These are phyloP conservation scores for Leishmania martiniquensis DNA, from an alignment of 208 protist genomes.

Conservation along the genomic window DNA sequence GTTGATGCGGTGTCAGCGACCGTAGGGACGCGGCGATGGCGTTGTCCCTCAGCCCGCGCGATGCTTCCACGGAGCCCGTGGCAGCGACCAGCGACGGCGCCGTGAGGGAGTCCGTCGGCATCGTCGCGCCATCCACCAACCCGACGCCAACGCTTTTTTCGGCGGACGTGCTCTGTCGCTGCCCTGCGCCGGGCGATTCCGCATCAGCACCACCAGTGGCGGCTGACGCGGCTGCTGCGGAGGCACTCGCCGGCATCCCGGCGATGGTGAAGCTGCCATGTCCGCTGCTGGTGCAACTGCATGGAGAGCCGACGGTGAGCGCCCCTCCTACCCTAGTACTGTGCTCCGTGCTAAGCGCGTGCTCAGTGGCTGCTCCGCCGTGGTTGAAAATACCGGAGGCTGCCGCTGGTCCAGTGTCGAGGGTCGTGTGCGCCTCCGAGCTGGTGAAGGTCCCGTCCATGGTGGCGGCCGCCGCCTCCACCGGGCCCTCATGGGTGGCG, in stretches of 20 bases:
- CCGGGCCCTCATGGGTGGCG: neutral
- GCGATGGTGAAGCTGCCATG: no score
- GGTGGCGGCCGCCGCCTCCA: neutral
- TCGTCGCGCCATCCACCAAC: neutral
- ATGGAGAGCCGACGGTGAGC: neutral
- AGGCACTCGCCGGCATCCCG: no score
- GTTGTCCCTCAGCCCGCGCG: neutral
- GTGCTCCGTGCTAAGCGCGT: neutral
- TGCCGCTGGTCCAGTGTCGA: slow-evolving; percentile 1
- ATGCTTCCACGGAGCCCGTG: neutral
- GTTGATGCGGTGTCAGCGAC: neutral
- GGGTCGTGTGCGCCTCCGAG: slow-evolving; percentile 22
- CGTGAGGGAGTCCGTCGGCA: slow-evolving; percentile 8
- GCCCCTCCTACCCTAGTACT: neutral
- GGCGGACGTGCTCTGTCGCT: no score
- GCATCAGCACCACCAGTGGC: no score
- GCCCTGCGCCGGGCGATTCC: no score
- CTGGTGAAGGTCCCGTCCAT: slow-evolving; percentile 32
- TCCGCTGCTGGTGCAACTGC: neutral
- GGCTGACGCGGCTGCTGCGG: no score
- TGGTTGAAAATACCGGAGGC: neutral
- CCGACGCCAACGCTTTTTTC: neutral
- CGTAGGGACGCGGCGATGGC: neutral
- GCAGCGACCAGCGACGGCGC: slow-evolving; percentile 17
- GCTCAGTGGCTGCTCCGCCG: neutral